phyloP scores from a whole-genome alignment of 148 eudicot genomes.

The Diospyros lotus region DNA sequence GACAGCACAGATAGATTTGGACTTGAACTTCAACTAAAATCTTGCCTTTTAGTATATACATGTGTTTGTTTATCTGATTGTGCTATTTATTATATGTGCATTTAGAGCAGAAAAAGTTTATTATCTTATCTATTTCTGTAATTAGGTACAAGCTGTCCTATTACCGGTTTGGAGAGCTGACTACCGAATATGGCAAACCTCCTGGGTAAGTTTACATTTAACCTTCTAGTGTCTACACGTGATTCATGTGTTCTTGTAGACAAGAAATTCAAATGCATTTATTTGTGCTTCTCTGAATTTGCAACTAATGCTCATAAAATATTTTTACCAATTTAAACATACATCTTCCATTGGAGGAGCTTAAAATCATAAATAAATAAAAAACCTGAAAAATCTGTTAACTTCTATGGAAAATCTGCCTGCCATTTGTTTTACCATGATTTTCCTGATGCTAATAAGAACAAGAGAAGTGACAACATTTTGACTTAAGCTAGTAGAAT shows the following conservation, averaged over 20 bases:
- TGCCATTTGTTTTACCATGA: neutral
- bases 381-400: too few species aligned
- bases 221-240: neutral
- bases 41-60: neutral
- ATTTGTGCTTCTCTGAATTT: too few species aligned
- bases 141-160: slow-evolving; percentile 92
- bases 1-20: neutral
- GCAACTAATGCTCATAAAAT: too few species aligned
- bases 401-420: neutral
- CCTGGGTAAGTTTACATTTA: slow-evolving; percentile 63
- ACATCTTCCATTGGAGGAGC: too few species aligned
- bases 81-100: slow-evolving; percentile 2
- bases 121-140: slow-evolving; percentile 11
- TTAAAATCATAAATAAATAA: too few species aligned
- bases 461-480: too few species aligned
- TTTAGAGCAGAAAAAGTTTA: slow-evolving; percentile 11
- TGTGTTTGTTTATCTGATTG: neutral
- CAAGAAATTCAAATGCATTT: neutral
- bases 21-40: neutral
- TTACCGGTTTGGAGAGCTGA: slow-evolving; percentile 96
- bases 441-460: too few species aligned
- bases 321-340: too few species aligned
- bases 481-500: neutral
- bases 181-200: slow-evolving; percentile 92
- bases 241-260: neutral